These are phyloP conservation scores for Pyrus bretschneideri DNA, from an alignment of 306 rosid genomes.

Conservation along the genomic window DNA sequence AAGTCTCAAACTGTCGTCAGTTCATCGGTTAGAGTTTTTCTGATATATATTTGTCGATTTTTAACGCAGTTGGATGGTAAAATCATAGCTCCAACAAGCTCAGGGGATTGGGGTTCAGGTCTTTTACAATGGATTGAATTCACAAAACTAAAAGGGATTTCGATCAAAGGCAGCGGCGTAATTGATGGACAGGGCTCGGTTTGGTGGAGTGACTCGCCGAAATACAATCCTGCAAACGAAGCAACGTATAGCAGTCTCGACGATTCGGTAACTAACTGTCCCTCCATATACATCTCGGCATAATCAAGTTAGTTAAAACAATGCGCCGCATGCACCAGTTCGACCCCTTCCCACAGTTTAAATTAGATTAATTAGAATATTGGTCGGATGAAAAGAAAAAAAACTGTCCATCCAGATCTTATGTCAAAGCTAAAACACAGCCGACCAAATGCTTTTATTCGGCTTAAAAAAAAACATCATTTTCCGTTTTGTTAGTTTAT, in stretches of 20 bases:
- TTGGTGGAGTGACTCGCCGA: slow-evolving; percentile 58
- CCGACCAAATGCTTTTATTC: slow-evolving; percentile 3
- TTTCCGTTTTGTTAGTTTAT: background rate
- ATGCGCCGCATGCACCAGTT: too few species aligned
- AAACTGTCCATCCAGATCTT: background rate
- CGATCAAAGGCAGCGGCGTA: slow-evolving; percentile 60
- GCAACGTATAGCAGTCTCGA: background rate
- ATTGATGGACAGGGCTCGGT: slow-evolving; percentile 81
- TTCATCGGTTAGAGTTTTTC: background rate
- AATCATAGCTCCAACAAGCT: slow-evolving; percentile 58
- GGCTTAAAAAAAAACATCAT: background rate
- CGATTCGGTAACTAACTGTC: background rate
- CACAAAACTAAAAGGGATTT: slow-evolving; percentile 37
- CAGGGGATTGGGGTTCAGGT: slow-evolving; percentile 61
- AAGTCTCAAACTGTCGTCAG: background rate
- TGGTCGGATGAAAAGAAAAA: too few species aligned
- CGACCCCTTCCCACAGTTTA: too few species aligned
- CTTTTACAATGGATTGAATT: slow-evolving; percentile 66
- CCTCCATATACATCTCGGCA: background rate
- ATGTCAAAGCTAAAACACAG: background rate
- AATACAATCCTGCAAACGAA: slow-evolving; percentile 25
- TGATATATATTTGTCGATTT: background rate
- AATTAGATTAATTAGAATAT: too few species aligned
- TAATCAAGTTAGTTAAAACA: too few species aligned
- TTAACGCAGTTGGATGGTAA: slow-evolving; percentile 55